A percentile compares a stretch with the other conserved stretches of the same genome.
These are phyloP conservation scores for Scenedesmus sp. DNA, from an alignment of 163 green algal genomes.

Conservation along the genomic window DNA sequence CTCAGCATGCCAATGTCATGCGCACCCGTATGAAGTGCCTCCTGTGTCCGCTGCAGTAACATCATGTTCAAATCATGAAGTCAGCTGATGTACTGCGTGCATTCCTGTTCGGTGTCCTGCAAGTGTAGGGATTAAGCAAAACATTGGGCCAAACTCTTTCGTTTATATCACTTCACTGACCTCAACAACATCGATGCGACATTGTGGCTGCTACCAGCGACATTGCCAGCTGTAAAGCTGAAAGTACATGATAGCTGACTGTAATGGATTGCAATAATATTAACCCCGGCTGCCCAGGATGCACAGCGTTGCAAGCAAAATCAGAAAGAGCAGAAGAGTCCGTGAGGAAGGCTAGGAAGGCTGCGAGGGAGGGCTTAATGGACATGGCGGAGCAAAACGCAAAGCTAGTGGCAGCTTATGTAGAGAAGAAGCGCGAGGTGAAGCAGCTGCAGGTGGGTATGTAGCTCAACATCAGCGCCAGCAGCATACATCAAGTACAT, in stretches of 20 bases:
- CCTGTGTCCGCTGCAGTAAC: neutral
- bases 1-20: no score
- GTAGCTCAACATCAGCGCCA: neutral
- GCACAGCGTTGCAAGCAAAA: constrained; percentile 14
- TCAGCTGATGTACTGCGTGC: neutral
- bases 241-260: neutral
- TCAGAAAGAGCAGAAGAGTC: constrained; percentile 18
- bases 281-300: neutral
- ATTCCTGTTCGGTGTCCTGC: no score
- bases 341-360: neutral
- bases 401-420: constrained; percentile 68
- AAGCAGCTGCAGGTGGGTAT: constrained; percentile 58
- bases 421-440: constrained; percentile 73
- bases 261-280: neutral
- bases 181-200: neutral
- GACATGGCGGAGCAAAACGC: constrained; percentile 77
- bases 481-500: neutral
- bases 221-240: neutral
- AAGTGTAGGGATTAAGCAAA: neutral
- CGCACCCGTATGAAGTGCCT: no score
- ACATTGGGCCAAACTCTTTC: neutral
- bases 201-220: neutral
- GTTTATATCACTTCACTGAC: neutral
- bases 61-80: neutral
- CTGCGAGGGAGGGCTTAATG: constrained; percentile 64